Percentiles rank a stretch among this genome's conserved stretches.
Conservation (phyloP, 768 basidiomycete genomes). For the Lactarius vividus region DNA sequence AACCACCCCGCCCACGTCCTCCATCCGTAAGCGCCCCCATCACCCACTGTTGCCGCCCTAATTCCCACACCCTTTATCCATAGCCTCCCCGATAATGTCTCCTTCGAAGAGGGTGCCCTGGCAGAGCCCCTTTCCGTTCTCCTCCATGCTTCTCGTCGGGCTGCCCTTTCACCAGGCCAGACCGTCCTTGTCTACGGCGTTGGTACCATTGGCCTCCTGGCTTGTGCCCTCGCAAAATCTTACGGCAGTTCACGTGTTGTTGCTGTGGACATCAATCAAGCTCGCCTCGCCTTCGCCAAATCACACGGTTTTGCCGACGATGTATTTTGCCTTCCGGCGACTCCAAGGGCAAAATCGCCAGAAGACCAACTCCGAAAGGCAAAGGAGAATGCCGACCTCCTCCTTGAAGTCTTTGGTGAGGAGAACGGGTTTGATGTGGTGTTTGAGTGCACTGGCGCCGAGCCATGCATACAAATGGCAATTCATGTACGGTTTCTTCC, state of each 20-base stretch:
- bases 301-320: constrained; percentile 72
- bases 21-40: constrained; percentile 63
- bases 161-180: constrained; percentile 48
- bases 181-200: constrained; percentile 87
- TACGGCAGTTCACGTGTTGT: constrained; percentile 70
- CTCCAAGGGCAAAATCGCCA: constrained; percentile 45
- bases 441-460: constrained; percentile 94
- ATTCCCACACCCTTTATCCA: constrained; percentile 9
- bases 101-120: constrained; percentile 80
- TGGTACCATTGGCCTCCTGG: constrained; percentile 91
- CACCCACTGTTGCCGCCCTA: constrained; percentile 8
- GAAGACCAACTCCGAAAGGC: constrained; percentile 59
- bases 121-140: constrained; percentile 95
- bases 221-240: constrained; percentile 73
- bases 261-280: constrained; percentile 82
- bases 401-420: constrained; percentile 54
- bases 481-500: constrained; percentile 64
- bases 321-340: constrained; percentile 60
- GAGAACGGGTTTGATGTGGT: constrained; percentile 87
- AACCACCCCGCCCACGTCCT: constrained; percentile 86
- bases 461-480: constrained; percentile 87
- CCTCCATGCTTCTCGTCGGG: constrained; percentile 56
- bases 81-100: constrained; percentile 72
- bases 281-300: constrained; percentile 76
- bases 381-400: constrained; percentile 52